A percentile compares a stretch with the other conserved stretches of the same genome.
These are phyloP conservation scores for Rubia tinctorum DNA, from an alignment of 305 asterid species.

Conservation along the genomic window DNA sequence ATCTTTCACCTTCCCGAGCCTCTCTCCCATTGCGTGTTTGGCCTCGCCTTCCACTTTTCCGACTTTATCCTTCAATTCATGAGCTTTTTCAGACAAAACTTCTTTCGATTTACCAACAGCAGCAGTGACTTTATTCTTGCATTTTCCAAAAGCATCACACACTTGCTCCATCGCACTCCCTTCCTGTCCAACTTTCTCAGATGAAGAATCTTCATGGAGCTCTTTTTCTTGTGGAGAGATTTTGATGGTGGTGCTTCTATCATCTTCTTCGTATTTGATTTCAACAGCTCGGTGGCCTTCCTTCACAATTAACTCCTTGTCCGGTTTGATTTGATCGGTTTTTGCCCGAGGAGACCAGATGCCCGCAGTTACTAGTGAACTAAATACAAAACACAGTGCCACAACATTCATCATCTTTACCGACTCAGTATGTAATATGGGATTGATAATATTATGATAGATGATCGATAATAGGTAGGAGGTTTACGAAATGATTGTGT, in stretches of 20 bases:
- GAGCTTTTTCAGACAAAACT: slow-evolving; percentile 14
- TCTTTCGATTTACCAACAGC: slow-evolving; percentile 31
- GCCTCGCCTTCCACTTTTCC: slow-evolving; percentile 21
- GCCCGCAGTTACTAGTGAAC: slow-evolving; percentile 28
- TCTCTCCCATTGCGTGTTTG: slow-evolving; percentile 4
- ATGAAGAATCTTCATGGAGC: background rate
- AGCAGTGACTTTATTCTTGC: slow-evolving; percentile 26
- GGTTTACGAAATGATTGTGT: background rate
- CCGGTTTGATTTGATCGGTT: background rate
- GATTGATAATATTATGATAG: background rate
- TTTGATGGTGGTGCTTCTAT: slow-evolving; percentile 28
- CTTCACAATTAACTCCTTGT: slow-evolving; percentile 25
- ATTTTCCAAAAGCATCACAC: slow-evolving; percentile 38
- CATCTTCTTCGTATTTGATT: slow-evolving; percentile 32
- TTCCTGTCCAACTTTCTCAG: slow-evolving; percentile 9
- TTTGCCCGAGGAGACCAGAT: slow-evolving; percentile 19
- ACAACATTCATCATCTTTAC: slow-evolving; percentile 32
- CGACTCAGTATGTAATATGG: background rate
- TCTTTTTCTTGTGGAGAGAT: slow-evolving; percentile 29
- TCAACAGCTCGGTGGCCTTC: slow-evolving; percentile 37
- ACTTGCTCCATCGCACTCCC: slow-evolving; percentile 23
- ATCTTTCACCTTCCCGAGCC: slow-evolving; percentile 10
- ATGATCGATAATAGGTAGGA: too few species aligned
- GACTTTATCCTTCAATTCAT: slow-evolving; percentile 12
- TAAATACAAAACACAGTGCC: slow-evolving; percentile 28